Percentiles rank a stretch among this genome's conserved stretches.
phyloP scores from a whole-genome alignment of 2,329 filamentous ascomycete genomes.

The Endothia cerciana region DNA sequence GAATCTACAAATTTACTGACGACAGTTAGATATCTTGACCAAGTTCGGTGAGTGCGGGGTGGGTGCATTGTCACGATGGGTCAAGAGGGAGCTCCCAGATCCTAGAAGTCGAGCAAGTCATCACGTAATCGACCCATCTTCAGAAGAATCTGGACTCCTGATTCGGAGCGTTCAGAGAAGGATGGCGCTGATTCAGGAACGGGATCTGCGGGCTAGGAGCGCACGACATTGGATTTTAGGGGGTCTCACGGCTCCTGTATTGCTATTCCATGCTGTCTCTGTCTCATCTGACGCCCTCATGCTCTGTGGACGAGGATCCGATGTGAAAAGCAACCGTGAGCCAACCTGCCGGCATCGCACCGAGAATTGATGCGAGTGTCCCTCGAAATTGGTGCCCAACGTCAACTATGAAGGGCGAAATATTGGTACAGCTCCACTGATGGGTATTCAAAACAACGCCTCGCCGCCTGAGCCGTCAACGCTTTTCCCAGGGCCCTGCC shows the following conservation, averaged over 20 bases:
- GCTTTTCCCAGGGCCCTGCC: constrained; percentile 23
- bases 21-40: background rate
- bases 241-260: background rate
- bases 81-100: constrained; percentile 12
- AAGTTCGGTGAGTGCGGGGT: constrained; percentile 9
- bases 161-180: background rate
- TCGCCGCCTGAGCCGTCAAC: constrained; percentile 13
- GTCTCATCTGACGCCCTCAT: background rate
- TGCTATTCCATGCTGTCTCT: background rate
- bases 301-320: background rate
- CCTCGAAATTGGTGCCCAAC: background rate
- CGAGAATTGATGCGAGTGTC: background rate
- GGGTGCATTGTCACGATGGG: background rate
- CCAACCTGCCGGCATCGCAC: background rate
- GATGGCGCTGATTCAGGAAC: background rate
- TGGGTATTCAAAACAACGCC: constrained; percentile 30
- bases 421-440: constrained; percentile 20
- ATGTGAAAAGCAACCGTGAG: background rate
- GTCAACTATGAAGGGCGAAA: background rate
- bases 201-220: background rate
- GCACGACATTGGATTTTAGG: background rate
- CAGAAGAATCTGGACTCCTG: background rate
- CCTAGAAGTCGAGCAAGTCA: constrained; percentile 9
- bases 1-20: background rate
- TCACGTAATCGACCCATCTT: constrained; percentile 28